phyloP scores from a whole-genome alignment of 2,329 filamentous ascomycete genomes.

The Calonectria ilicicola region DNA sequence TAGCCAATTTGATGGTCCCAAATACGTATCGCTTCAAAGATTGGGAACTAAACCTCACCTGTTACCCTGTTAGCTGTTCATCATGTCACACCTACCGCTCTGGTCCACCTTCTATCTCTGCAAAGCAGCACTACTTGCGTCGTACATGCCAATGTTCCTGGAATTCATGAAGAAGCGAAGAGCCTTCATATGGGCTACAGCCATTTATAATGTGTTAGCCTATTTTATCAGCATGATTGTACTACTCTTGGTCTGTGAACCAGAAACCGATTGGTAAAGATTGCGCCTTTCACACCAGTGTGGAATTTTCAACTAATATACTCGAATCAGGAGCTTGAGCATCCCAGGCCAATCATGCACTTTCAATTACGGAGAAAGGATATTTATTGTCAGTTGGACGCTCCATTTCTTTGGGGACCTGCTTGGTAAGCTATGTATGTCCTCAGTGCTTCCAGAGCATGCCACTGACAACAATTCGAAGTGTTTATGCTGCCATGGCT shows the following conservation, averaged over 20 bases:
- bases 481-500: conserved; percentile 17
- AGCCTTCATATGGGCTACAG: neutral
- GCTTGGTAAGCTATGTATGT: neutral
- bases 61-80: neutral
- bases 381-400: neutral
- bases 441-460: no score
- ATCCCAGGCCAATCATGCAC: neutral
- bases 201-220: neutral
- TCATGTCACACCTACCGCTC: neutral
- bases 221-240: neutral
- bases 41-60: neutral
- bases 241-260: neutral
- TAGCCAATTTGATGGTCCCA: neutral
- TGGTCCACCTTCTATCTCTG: conserved; percentile 34
- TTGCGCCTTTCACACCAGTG: no score
- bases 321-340: neutral
- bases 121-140: conserved; percentile 30
- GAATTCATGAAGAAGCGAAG: conserved; percentile 15
- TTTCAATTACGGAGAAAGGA: neutral
- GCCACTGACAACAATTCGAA: neutral
- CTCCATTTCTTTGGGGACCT: conserved; percentile 9
- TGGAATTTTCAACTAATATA: neutral
- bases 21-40: neutral
- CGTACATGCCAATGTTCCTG: conserved; percentile 5
- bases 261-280: conserved; percentile 15